phyloP scores from a whole-genome alignment of 257 asterid genomes.

The Catharanthus roseus region DNA sequence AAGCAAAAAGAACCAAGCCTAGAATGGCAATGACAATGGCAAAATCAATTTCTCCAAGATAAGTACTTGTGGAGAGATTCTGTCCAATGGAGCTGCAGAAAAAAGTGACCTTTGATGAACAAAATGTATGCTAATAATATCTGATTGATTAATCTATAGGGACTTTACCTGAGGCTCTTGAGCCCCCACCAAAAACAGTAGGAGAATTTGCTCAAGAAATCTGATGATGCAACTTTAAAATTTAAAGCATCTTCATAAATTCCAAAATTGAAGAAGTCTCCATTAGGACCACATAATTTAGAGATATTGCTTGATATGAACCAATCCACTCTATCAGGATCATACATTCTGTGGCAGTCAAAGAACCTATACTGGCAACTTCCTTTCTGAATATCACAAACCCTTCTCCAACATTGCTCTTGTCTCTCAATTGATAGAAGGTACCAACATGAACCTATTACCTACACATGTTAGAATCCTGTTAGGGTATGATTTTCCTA shows the following conservation, averaged over 20 bases:
- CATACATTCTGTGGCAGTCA: constrained; percentile 33
- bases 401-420: constrained; percentile 61
- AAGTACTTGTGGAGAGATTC: constrained; percentile 50
- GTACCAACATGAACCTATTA: constrained; percentile 71
- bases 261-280: constrained; percentile 41
- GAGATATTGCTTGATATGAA: constrained; percentile 50
- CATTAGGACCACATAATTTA: constrained; percentile 30
- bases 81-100: constrained; percentile 66
- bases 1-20: constrained; percentile 59
- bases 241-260: constrained; percentile 45
- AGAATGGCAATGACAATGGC: constrained; percentile 57
- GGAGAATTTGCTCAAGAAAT: constrained; percentile 36
- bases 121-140: no score
- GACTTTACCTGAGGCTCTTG: constrained; percentile 53
- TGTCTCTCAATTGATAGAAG: constrained; percentile 57
- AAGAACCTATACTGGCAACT: constrained; percentile 45
- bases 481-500: no score
- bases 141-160: no score
- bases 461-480: no score
- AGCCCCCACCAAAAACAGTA: constrained; percentile 81
- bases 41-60: constrained; percentile 51
- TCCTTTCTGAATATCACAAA: constrained; percentile 43
- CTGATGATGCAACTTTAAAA: constrained; percentile 29
- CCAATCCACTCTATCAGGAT: constrained; percentile 34
- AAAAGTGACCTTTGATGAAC: no score